phyloP scores from a whole-genome alignment of 2,329 filamentous ascomycete genomes.

The Ophiostoma sp. region DNA sequence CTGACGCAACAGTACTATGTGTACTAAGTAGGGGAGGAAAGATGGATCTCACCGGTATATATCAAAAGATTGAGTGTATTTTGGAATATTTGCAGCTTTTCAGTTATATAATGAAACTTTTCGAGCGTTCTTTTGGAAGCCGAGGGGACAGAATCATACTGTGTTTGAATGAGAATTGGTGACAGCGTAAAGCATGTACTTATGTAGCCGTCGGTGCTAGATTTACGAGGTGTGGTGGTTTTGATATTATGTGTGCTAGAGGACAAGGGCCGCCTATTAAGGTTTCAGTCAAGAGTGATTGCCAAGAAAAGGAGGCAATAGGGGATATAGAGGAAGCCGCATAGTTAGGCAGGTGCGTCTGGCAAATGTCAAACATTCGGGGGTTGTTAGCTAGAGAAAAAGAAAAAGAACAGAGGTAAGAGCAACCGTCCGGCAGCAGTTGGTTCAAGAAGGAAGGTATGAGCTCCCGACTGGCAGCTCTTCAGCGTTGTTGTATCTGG shows the following conservation, averaged over 20 bases:
- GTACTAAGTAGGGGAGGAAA: constrained; percentile 50
- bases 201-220: neutral
- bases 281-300: neutral
- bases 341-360: too few species aligned
- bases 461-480: too few species aligned
- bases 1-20: constrained; percentile 77
- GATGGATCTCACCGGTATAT: neutral
- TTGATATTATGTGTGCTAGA: neutral
- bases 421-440: too few species aligned
- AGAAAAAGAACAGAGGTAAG: too few species aligned
- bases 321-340: too few species aligned
- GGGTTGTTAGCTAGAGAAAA: too few species aligned
- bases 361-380: too few species aligned
- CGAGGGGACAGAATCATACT: neutral
- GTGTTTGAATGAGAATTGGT: neutral
- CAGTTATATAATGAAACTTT: neutral
- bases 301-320: neutral
- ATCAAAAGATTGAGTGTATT: neutral
- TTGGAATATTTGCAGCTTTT: neutral
- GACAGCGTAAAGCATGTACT: neutral
- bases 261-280: neutral
- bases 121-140: neutral
- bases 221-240: neutral
- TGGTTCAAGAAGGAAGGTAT: too few species aligned
- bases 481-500: neutral